Evolutionary conservation across 1,139 yeast genomes (phyloP), one percentile per base, ranked within the genome.

Genomic region (Hemisphaericaspora xylofermentans): DNA sequence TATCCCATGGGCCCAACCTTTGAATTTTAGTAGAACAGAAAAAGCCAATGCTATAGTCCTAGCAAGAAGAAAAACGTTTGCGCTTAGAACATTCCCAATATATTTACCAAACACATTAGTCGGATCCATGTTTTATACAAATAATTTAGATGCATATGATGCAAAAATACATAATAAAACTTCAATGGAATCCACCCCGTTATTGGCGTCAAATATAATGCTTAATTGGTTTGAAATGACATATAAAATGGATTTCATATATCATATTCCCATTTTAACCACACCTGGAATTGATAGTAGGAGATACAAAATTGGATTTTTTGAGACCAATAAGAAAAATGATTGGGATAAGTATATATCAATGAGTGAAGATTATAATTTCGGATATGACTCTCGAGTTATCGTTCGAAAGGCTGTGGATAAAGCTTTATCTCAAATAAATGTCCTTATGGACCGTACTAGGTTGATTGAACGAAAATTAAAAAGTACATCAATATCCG

Each of bases 251-350:
- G 50, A 50, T 13, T 36, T 54, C 2, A 43, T 57, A 9, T 41
- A 57, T 21, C 72, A 67, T 44, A 44, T 66, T 13, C 71, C 73
- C 0, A 38, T 67, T 2, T 44, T 67, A 22, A 52, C 63, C 2
- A 59, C 72, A 1, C 71, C 71, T 0, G 51, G 49, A 7, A 45
- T 63, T 5, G 66, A 60, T 36, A 56, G 58, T 40, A 53, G 51
- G 36, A 47, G 56, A 40, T 55, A 46, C 40, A 46, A 42, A 33
- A 31, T 39, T 33, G 51, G 50, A 6, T 44, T 46, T 27, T 45
- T 47, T 37, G 44, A 43, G 17, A 28, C 36, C 13, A 31, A 37
- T 13, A 31, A 34, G 7, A 22, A 37, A 2, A 47, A 42, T 18
- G 41, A 48, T 33, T 60, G 64, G 64, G 48, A 53, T 36, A 47